Evolutionary conservation across 495 filamentous ascomycete species (phyloP), one percentile per base, ranked within the genome.

Genomic region (Penicillium bovifimosum): DNA sequence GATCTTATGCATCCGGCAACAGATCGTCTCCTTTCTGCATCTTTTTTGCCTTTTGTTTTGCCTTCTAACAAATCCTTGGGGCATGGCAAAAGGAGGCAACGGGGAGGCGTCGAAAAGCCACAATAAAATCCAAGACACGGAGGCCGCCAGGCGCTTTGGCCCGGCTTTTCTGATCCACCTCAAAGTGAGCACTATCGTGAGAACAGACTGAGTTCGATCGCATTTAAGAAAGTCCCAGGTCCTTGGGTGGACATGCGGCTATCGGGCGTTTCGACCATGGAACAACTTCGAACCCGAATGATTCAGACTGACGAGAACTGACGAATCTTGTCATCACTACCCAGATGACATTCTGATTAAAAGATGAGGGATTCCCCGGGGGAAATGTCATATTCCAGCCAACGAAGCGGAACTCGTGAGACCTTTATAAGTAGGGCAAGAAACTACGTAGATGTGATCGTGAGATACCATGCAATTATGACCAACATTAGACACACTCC

Each of bases 291-390:
- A 36, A 36, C 34, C 34, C 47, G 28, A 54, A 64, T 64, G 64
- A 67, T 65, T 63, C 64, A 66, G 54, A 61, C 60, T 70, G 57
- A 65, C 62, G 62, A 63, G 57, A 63, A 63, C 50, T 69, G 65
- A 68, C 67, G 61, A 66, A 56, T 62, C 32, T 45, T 70, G 62
- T 67, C 65, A 72, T 72, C 66, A 71, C 20, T 58, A 45, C 46
- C 44, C 43, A 24, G 14, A 44, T 46, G 31, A 46, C 36, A 45
- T 20, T 38, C 53, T 56, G 55, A 59, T 55, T 52, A 38, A 58
- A 58, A 62, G 17, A 61, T 61, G 55, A 62, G 33, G 53, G 38
- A 20, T 34, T 27, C 24, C 24, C 51, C 29, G 26, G 20, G 27
- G 38, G 26, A 46, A n/a, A 8, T 29, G 20, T 24, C 20, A 24